phyloP scores from a whole-genome alignment of 306 rosid species.

The Glycyrrhiza uralensis region DNA sequence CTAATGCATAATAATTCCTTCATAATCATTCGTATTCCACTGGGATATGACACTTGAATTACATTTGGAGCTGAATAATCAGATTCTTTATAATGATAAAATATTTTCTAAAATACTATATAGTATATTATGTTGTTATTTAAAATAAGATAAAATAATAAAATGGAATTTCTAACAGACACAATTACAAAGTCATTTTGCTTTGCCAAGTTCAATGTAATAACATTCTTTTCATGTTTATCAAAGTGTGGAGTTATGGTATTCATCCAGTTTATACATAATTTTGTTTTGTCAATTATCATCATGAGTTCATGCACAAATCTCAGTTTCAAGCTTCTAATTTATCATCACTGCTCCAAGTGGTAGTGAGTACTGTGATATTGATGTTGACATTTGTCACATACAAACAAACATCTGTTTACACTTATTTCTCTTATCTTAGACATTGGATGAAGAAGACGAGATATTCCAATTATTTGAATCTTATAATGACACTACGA shows the following conservation, averaged over 20 bases:
- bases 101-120: not conserved
- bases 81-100: not conserved
- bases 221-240: not conserved
- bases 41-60: not conserved
- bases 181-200: not conserved
- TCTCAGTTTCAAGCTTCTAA: not conserved
- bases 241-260: not conserved
- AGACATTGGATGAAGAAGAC: not conserved
- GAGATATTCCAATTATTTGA: slow-evolving; percentile 7
- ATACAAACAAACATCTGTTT: not conserved
- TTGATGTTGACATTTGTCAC: not conserved
- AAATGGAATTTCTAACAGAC: not conserved
- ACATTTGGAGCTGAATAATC: not conserved
- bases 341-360: not conserved
- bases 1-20: not conserved
- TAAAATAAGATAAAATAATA: not conserved
- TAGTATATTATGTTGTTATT: not conserved
- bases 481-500: slow-evolving; percentile 11
- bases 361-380: not conserved
- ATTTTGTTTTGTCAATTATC: not conserved
- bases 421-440: not conserved
- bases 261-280: not conserved
- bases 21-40: not conserved
- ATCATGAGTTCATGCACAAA: not conserved
- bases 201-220: not conserved